A percentile compares a stretch with the other conserved stretches of the same genome.
Conservation (phyloP, 164 flowering plant genomes). For the Akebia trifoliata region DNA sequence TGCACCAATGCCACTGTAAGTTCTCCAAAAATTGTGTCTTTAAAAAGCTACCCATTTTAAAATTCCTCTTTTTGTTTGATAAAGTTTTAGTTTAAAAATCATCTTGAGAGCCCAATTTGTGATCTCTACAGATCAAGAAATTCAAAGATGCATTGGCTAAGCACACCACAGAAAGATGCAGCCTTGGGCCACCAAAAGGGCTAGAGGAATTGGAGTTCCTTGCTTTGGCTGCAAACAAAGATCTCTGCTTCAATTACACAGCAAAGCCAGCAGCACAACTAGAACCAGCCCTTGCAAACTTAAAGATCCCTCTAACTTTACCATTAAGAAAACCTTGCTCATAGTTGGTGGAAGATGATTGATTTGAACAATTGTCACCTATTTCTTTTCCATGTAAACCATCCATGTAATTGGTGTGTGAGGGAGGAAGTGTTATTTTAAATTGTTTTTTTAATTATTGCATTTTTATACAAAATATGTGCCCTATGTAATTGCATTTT, state of each 20-base stretch:
- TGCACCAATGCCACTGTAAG: conserved; percentile 90
- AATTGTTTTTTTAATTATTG: no score
- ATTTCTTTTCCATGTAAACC: no score
- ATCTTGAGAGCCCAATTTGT: no score
- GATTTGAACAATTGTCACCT: conserved; percentile 1
- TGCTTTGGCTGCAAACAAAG: conserved; percentile 69
- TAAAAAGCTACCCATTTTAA: neutral
- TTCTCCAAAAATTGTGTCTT: conserved; percentile 2
- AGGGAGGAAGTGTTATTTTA: no score
- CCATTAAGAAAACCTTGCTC: conserved; percentile 21
- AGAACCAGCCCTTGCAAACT: conserved; percentile 5
- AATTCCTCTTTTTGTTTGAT: neutral
- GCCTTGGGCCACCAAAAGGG: conserved; percentile 69
- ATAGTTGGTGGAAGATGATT: conserved; percentile 27
- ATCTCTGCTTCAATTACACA: conserved; percentile 50
- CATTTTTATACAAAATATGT: no score
- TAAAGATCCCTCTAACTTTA: conserved; percentile 20
- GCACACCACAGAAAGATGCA: conserved; percentile 56
- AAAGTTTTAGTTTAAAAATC: no score
- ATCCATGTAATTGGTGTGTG: no score
- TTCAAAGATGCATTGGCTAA: conserved; percentile 77
- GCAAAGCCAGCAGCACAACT: conserved; percentile 25
- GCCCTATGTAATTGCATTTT: no score
- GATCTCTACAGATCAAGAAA: conserved; percentile 60
- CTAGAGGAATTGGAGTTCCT: conserved; percentile 74